phyloP scores from a whole-genome alignment of 2,329 filamentous ascomycete genomes.

The Hymenoscyphus salicellus region DNA sequence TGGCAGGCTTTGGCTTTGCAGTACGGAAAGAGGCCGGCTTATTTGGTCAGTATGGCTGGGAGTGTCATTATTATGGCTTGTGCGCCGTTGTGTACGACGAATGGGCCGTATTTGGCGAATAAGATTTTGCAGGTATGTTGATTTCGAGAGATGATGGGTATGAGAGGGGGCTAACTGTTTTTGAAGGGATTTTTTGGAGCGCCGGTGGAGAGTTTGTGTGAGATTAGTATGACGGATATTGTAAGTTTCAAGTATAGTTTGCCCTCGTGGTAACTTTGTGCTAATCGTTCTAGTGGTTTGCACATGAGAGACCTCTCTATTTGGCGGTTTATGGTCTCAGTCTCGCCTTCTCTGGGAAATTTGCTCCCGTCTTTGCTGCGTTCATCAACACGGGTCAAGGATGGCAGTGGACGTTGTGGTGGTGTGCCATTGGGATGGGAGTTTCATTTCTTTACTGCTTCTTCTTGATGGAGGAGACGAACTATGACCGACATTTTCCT shows the following conservation, averaged over 20 bases:
- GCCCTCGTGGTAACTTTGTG: neutral
- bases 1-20: conserved; percentile 52
- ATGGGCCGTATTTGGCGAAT: conserved; percentile 24
- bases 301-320: conserved; percentile 42
- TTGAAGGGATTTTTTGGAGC: conserved; percentile 27
- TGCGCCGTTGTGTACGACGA: conserved; percentile 28
- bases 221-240: conserved; percentile 36
- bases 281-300: conserved; percentile 36
- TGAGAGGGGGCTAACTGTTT: neutral
- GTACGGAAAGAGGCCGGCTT: conserved; percentile 43
- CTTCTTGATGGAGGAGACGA: conserved; percentile 59
- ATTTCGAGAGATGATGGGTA: neutral
- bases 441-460: conserved; percentile 49
- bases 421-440: conserved; percentile 51
- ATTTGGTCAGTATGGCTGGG: conserved; percentile 41
- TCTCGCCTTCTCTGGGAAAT: conserved; percentile 43
- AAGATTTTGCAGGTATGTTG: conserved; percentile 24
- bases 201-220: conserved; percentile 31
- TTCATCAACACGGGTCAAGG: conserved; percentile 47
- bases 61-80: conserved; percentile 38
- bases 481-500: conserved; percentile 23
- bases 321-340: conserved; percentile 44
- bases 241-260: neutral
- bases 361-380: conserved; percentile 45
- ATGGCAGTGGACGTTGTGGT: conserved; percentile 45